phyloP scores from a whole-genome alignment of 768 basidiomycete genomes.

The Calocybe cyanea region DNA sequence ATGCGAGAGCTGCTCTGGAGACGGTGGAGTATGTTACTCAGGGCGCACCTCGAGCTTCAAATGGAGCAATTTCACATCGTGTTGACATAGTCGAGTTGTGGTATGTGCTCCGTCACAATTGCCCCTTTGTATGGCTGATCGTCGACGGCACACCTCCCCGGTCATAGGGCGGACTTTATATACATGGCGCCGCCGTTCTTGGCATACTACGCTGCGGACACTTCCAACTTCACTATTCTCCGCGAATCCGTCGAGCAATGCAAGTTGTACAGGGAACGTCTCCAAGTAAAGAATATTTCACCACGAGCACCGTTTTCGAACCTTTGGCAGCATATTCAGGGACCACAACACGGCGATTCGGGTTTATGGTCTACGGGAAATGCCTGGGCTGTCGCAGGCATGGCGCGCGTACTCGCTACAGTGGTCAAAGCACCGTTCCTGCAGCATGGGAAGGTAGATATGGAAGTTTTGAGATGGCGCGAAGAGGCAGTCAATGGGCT shows the following conservation, averaged over 20 bases:
- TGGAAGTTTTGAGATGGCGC: constrained; percentile 10
- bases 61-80: constrained; percentile 55
- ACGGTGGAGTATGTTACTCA: constrained; percentile 42
- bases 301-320: constrained; percentile 1
- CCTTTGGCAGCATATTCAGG: constrained; percentile 32
- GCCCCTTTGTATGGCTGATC: neutral
- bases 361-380: constrained; percentile 56
- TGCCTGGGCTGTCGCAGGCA: constrained; percentile 70
- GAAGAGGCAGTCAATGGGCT: constrained; percentile 9
- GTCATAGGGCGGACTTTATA: constrained; percentile 50
- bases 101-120: too few relatives aligned
- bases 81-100: constrained; percentile 46
- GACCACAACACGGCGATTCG: constrained; percentile 32
- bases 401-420: constrained; percentile 55
- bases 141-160: too few relatives aligned
- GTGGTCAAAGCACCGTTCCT: constrained; percentile 32
- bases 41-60: constrained; percentile 34
- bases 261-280: constrained; percentile 42
- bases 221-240: constrained; percentile 29
- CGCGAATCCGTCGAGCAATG: constrained; percentile 44
- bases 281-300: constrained; percentile 25
- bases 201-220: constrained; percentile 48
- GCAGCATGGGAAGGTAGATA: neutral
- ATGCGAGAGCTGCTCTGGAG: constrained; percentile 31
- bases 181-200: constrained; percentile 58